Evolutionary conservation across 2,329 filamentous ascomycete genomes (phyloP).

Genomic region (Fusarium guadeloupense): DNA sequence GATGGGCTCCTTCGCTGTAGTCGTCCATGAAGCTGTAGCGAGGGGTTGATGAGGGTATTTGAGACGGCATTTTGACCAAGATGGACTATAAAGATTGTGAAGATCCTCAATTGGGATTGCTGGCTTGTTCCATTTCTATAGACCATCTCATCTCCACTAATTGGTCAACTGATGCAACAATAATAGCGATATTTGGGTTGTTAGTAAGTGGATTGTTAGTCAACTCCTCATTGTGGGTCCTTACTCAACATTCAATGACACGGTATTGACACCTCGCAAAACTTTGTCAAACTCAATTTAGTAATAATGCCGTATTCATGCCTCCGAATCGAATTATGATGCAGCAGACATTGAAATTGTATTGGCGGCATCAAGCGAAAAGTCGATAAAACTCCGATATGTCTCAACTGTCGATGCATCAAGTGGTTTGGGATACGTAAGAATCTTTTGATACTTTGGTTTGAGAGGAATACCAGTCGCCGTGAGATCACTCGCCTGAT

Average conservation of each 20-base stretch:
- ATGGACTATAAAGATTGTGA: background rate
- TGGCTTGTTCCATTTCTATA: constrained; percentile 28
- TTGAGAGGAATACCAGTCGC: constrained; percentile 45
- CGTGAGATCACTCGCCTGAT: constrained; percentile 39
- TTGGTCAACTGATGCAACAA: constrained; percentile 27
- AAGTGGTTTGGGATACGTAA: constrained; percentile 45
- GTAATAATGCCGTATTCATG: background rate
- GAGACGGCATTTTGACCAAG: constrained; percentile 30
- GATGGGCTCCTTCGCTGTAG: constrained; percentile 62
- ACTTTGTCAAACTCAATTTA: constrained; percentile 3
- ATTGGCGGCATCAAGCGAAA: constrained; percentile 43
- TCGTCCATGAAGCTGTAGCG: constrained; percentile 61
- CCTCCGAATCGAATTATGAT: background rate
- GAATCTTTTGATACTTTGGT: constrained; percentile 41
- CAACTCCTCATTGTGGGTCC: constrained; percentile 26
- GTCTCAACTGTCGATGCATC: constrained; percentile 44
- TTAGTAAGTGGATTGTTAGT: constrained; percentile 41
- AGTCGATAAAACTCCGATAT: constrained; percentile 47
- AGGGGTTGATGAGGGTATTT: constrained; percentile 22
- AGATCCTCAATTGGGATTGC: background rate
- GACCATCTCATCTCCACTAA: constrained; percentile 14
- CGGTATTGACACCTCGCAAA: constrained; percentile 17
- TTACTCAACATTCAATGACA: constrained; percentile 37
- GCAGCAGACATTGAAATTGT: constrained; percentile 22
- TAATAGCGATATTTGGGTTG: constrained; percentile 5